phyloP scores from a whole-genome alignment of 306 rosid species.

The Sechiopsis laciniata region DNA sequence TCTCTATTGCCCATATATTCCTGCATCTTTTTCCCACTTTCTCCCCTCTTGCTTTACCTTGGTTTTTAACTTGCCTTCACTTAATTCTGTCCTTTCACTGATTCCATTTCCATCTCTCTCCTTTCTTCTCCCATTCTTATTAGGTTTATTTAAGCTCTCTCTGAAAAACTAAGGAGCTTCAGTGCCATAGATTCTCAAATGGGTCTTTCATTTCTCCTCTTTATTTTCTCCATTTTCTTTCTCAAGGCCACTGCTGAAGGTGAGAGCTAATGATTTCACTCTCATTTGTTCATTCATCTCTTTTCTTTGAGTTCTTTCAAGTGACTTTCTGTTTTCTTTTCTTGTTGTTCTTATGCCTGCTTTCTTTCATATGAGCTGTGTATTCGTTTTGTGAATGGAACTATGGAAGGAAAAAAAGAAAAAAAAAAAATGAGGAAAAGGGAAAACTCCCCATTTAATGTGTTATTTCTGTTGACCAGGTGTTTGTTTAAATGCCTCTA shows the following conservation, averaged over 20 bases:
- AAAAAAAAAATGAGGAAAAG: not conserved
- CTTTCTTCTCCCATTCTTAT: constrained; percentile 39
- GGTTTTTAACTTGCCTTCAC: constrained; percentile 30
- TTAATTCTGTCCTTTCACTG: constrained; percentile 12
- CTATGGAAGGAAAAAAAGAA: not conserved
- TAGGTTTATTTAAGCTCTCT: constrained; percentile 13
- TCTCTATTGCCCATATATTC: constrained; percentile 33
- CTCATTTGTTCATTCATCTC: not conserved
- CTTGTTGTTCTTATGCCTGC: not conserved
- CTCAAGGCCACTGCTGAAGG: constrained; percentile 58
- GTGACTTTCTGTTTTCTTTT: not conserved
- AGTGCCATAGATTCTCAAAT: constrained; percentile 29
- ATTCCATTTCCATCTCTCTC: constrained; percentile 23
- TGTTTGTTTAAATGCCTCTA: not conserved
- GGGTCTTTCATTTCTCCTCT: constrained; percentile 50
- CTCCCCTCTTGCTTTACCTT: constrained; percentile 36
- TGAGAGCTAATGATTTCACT: constrained; percentile 16
- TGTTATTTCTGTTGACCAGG: not conserved
- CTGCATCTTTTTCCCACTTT: constrained; percentile 26
- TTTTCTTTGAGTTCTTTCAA: no score
- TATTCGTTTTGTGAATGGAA: constrained; percentile 5
- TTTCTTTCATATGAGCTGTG: not conserved
- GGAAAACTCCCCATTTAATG: not conserved
- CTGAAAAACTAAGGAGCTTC: not conserved
- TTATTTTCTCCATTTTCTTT: constrained; percentile 38